Evolutionary conservation across 2,329 filamentous ascomycete species (phyloP), one percentile per base, ranked within the genome.

Genomic region (Penicillium verrucosum): DNA sequence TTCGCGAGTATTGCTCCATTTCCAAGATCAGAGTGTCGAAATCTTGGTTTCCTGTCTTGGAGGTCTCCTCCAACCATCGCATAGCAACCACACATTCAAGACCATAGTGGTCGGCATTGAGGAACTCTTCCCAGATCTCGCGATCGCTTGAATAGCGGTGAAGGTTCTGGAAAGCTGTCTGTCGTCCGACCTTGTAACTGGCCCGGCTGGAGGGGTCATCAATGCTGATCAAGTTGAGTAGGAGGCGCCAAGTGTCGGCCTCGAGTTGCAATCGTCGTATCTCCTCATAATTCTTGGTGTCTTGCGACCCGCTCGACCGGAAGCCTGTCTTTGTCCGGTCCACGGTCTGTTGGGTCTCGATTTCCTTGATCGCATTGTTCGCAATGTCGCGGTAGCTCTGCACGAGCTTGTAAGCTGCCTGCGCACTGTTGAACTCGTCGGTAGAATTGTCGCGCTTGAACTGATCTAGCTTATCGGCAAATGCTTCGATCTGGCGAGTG

Each of bases 171-270:
- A 77, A 75, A 51, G 65, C 75, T 4, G 65, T 71, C 55, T 73
- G 70, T 54, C 79, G 76, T 14, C 65, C 71, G 54, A 73, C 68
- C 61, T 70, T 70, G 63, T 72, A 63, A 53, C 77, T 74, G 23
- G 65, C 63, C 60, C 65, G 61, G 43, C 77, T 76, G 63, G 79
- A 65, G 36, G 80, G 77, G 69, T 90, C 87, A 65, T 89, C 83
- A 61, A 90, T 74, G 11, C 88, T 85, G 50, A 96, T 81, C 59
- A 96, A 80, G 38, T 89, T 83, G 47, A 86, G 83, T 57, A 97
- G 78, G 29, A 97, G 80, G 68, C 95, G 87, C 94, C 94, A 99
- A 0, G 92, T 94, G 66, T 95, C 90, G 40, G 87, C 85, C 74
- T 99, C 94, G 61, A 89, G 82, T 73, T 95, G 86, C 81, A 91